Base-by-base conservation (phyloP, 139 green algal species). In the Coelastrella sp. region DNA sequence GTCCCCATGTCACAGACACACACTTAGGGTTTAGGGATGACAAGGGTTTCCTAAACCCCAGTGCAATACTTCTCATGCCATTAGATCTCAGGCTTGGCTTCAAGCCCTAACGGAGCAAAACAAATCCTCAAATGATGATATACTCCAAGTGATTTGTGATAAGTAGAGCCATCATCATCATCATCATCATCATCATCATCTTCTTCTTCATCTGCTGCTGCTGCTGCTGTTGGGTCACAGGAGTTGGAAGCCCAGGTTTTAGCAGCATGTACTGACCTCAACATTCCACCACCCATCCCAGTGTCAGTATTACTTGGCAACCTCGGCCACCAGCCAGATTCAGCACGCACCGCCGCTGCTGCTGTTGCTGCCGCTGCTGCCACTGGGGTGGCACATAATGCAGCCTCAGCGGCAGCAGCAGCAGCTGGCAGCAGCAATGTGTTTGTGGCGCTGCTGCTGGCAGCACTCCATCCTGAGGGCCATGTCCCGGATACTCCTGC, bases 401-500 rank as follows among this genome's bases (percentile, higher is more conserved):
- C 81, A 27, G 81, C 59, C 15, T 24, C 63, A 78, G 81, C 59
- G 19, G 61, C 63, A 87, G 81, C 82, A 27, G 84, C 84, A 10
- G 68, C 66, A n/a, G 85, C 15, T 63, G 85, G 58, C 74, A 65
- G 74, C 73, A 63, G 85, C 73, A 90, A 90, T 61, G 85, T 90
- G 73, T 90, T 90, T 84, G 74, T 83, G 22, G 22, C 49, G 74
- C 24, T 90, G 35, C 19, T 85, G 78, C 35, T 82, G 78, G 87
- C 87, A n/a, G 87, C 78, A 22, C 70, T 91, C 27, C 87, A 87
- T 56, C 78, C 87, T 6, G 87, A 91, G 49, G 78, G 78, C 0
- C 59, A 82, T 17, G 22, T 87, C 4, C 87, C 87, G 56, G 87
- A 91, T 72, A 91, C 87, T n/a, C 87, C 87, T 11, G 87, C 78